Evolutionary conservation across 2,329 filamentous ascomycete genomes (phyloP).

Genomic region (Byssothecium circinans): DNA sequence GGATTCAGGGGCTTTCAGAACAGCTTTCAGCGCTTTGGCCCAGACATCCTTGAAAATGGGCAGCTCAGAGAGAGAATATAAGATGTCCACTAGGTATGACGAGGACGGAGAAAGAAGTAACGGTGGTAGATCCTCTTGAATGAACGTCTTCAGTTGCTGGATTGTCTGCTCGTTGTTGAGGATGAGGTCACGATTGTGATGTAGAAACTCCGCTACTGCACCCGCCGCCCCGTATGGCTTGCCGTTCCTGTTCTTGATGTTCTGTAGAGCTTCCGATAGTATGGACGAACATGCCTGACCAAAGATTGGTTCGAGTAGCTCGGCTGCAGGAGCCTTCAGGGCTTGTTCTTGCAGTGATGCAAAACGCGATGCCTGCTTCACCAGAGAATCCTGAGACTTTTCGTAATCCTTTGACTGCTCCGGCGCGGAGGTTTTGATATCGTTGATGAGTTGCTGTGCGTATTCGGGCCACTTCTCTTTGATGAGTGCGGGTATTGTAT

Average conservation of each 20-base stretch:
- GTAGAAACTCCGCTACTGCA: conserved; percentile 57
- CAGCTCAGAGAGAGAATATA: conserved; percentile 53
- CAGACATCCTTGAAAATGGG: conserved; percentile 34
- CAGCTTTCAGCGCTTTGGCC: conserved; percentile 32
- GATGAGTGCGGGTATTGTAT: conserved; percentile 53
- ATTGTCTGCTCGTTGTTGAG: conserved; percentile 48
- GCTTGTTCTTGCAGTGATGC: conserved; percentile 55
- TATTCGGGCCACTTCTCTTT: conserved; percentile 64
- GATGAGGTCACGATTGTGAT: conserved; percentile 47
- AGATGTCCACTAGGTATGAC: conserved; percentile 64
- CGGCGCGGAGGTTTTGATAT: conserved; percentile 74
- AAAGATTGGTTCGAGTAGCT: conserved; percentile 18
- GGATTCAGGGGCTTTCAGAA: conserved; percentile 31
- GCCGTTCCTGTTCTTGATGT: conserved; percentile 59
- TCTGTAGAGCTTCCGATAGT: conserved; percentile 52
- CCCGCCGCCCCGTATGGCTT: conserved; percentile 68
- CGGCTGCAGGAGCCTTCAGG: conserved; percentile 10
- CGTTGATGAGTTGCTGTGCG: conserved; percentile 63
- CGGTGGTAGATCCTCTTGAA: conserved; percentile 58
- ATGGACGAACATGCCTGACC: conserved; percentile 46
- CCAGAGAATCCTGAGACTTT: conserved; percentile 70
- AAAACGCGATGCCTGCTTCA: conserved; percentile 65
- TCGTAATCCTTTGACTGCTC: conserved; percentile 79
- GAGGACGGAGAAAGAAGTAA: conserved; percentile 71
- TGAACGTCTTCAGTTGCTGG: conserved; percentile 47